phyloP scores from a whole-genome alignment of 2,329 filamentous ascomycete species.

The Botrytis hyacinthi region DNA sequence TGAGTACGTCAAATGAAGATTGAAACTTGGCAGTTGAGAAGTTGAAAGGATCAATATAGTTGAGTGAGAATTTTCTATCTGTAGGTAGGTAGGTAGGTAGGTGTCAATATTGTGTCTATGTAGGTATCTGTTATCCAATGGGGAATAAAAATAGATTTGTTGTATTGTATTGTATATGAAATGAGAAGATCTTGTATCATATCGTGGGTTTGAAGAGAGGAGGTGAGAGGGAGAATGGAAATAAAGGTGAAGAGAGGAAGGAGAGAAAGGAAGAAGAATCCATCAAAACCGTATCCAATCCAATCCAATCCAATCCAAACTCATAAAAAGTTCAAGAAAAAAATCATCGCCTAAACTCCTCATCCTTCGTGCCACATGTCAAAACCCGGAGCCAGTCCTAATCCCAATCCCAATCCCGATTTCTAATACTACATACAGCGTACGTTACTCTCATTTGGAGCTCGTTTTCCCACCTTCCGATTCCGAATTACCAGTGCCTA shows the following conservation, averaged over 20 bases:
- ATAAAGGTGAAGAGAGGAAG: rapidly evolving
- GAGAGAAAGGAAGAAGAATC: neutral
- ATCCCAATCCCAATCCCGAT: neutral
- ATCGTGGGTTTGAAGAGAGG: neutral
- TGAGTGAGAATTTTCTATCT: too few species aligned
- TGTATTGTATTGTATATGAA: neutral
- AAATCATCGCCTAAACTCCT: neutral
- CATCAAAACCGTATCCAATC: neutral
- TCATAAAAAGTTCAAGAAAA: rapidly evolving
- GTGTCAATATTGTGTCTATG: too few species aligned
- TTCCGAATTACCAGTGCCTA: neutral
- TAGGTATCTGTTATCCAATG: too few species aligned
- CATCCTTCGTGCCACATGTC: neutral
- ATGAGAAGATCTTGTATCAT: neutral
- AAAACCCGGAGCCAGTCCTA: too few species aligned
- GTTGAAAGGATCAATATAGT: too few species aligned
- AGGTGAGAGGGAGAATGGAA: too few species aligned
- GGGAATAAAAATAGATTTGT: too few species aligned
- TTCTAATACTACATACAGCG: neutral
- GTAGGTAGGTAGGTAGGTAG: too few species aligned
- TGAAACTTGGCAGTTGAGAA: too few species aligned
- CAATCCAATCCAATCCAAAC: neutral
- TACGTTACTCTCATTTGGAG: neutral
- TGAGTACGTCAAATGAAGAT: too few species aligned
- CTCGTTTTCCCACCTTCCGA: neutral